A percentile compares a stretch with the other conserved stretches of the same genome.
Evolutionary conservation across 148 eudicot genomes (phyloP).

Genomic region (Amaranthus palmeri): DNA sequence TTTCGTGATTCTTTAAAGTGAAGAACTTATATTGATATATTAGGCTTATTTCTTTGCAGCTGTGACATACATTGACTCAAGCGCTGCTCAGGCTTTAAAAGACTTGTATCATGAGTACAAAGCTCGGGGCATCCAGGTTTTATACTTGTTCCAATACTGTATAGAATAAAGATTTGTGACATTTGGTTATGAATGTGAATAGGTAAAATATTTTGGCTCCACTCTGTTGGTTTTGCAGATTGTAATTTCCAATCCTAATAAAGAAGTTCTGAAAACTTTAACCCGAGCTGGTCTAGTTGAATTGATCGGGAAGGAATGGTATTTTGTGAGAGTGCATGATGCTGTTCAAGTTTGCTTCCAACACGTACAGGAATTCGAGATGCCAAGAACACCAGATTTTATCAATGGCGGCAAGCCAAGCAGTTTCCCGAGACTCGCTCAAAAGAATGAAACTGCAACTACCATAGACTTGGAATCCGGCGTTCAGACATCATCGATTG

Average conservation of each 20-base stretch:
- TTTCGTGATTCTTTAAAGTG: not conserved
- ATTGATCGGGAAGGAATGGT: constrained; percentile 90
- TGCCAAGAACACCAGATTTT: constrained; percentile 31
- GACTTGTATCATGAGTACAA: constrained; percentile 85
- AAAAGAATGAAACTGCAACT: constrained; percentile 40
- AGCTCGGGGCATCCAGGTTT: constrained; percentile 85
- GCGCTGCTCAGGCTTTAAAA: constrained; percentile 79
- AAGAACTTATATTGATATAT: not conserved
- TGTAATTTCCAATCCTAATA: constrained; percentile 83
- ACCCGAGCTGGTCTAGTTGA: constrained; percentile 74
- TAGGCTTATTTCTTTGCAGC: constrained; percentile 36
- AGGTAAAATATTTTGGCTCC: not conserved
- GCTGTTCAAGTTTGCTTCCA: constrained; percentile 95
- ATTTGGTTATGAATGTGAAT: not conserved
- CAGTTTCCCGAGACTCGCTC: constrained; percentile 41
- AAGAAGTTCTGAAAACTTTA: constrained; percentile 72
- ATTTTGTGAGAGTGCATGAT: constrained; percentile 91
- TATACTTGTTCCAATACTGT: no score
- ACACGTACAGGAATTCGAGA: constrained; percentile 50
- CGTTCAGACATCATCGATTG: constrained; percentile 17
- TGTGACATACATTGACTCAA: constrained; percentile 81
- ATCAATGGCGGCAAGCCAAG: constrained; percentile 31
- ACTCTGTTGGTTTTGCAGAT: constrained; percentile 36
- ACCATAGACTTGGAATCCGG: constrained; percentile 61
- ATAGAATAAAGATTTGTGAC: not conserved